Base-by-base conservation (phyloP, 1,284 basidiomycete genomes). In the Trichosporon sp. region DNA sequence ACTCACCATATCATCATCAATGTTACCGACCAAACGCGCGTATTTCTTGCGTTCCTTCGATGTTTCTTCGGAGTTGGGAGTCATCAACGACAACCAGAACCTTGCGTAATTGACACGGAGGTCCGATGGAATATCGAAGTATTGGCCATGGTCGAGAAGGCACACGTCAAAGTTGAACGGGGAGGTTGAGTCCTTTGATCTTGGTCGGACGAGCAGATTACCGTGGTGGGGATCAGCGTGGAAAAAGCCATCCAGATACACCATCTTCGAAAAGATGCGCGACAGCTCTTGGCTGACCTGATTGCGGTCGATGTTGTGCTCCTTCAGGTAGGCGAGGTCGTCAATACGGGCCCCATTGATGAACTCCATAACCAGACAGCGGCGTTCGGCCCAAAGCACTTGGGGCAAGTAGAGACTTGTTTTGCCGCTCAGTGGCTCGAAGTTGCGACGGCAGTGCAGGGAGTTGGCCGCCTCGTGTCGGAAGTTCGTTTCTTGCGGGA, bases 101-200 rank as follows among this genome's bases (percentile, higher is more conserved):
- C 78, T 76, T 1, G 86, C 86, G 73, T 87, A 87, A 73, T 86
- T 86, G 64, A 85, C 81, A 35, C 95, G 88, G 2, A 97, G 84
- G 29, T 89, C 86, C 29, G 88, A 84, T 66, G 92, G 89, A 2
- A 98, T 85, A 79, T 96, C 94, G 75, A 98, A 97, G 82, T 97
- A 98, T 21, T 81, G 81, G 12, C 86, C 95, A 74, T 97, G 95
- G 77, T 98, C 95, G 67, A 98, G 85, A 1, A 97, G 86, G 23
- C 93, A 93, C 64, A 97, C 91, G 79, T 98, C 95, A 77, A 98
- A 98, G 81, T 96, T 96, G 84, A 92, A 92, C 0, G 92, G 92
- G 5, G 92, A 94, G 67, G 86, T 86, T 0, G 92, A 92, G 2
- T 72, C 75, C 11, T 78, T 73, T 1, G 88, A 86, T 8, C 90